Evolutionary conservation across 2,329 filamentous ascomycete genomes (phyloP), one percentile per base, ranked within the genome.

Genomic region (Fusarium clavum): DNA sequence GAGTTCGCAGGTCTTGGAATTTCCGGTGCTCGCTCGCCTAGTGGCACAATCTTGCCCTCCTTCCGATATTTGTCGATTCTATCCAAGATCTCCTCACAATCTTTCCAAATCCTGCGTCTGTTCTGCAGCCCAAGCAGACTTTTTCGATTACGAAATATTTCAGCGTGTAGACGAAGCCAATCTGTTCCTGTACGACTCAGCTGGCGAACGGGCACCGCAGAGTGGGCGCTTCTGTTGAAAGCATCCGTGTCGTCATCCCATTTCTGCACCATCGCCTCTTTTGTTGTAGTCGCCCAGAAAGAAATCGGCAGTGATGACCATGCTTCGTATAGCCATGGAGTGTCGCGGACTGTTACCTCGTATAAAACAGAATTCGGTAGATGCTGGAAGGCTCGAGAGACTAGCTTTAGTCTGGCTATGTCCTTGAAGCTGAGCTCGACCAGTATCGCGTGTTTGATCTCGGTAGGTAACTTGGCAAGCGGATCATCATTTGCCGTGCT

Each of bases 311-410:
- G n/a, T 3, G 45, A n/a, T 1, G 46, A 53, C 67, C 71, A 74
- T 14, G 69, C 67, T 34, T 73, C 72, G 12, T 63, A 72, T 6
- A 72, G 10, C 67, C 69, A 73, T 7, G 72, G 69, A 0, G 47
- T 47, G 3, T 68, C 45, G 12, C 59, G 58, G 5, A 73, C 10
- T 5, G 57, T 61, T 1, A 69, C 13, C 2, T 53, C 14, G 12
- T 57, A 58, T 16, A 71, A 56, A 0, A 73, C 38, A 2, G 27
- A n/a, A 11, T 57, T 43, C 0, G 71, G 61, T 1, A 73, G 22
- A 2, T 47, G 30, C 6, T 47, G 56, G 24, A 70, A 72, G 2
- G 60, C 11, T 16, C 69, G 58, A 3, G 71, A 73, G 2, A 56
- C 58, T 1, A 60, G 44, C 3, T 58, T 56, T 2, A 73, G 47